Base-by-base conservation (phyloP, 2,329 filamentous ascomycete species). In the Mollisia scopiformis region DNA sequence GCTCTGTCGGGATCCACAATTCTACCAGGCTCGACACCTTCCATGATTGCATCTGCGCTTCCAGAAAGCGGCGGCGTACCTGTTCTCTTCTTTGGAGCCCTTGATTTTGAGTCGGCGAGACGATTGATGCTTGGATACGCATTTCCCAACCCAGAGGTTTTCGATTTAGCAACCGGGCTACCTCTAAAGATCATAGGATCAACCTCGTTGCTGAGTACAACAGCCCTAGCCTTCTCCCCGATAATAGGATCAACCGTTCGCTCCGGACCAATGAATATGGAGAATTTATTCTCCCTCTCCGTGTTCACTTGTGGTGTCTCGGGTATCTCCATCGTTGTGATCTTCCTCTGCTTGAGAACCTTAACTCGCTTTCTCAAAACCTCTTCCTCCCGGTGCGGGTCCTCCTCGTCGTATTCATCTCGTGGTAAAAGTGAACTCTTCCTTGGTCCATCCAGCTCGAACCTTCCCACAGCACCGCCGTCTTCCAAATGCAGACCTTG, bases 1-100 rank as follows among this genome's bases (percentile, higher is more conserved):
- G 85, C 84, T 35, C 85, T 79, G 27, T 72, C 70, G 1, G 64
- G 61, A 54, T 72, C 70, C 10, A 72, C 41, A 28, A 68, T 62
- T 19, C 31, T 59, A 23, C 19, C 46, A 47, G 43, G 6, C 6
- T 47, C 23, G 23, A 60, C 49, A 1, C 58, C 62, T 25, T 58
- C 59, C 7, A 28, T 31, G 27, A 66, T 60, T 13, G 28, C 30
- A 10, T 30, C 58, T 5, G 49, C 53, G 23, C 62, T 58, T 23
- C 50, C 49, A 28, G 58, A 31, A 2, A 55, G 57, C n/a, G 71
- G 70, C 10, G 68, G 67, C 23, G 71, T 72, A 2, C 68, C 63
- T 10, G 63, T 56, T 37, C 70, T 58, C 59, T 71, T 73, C 46
- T 62, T 64, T n/a, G 30, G 27, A 2, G 27, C 49, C 35, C 69